phyloP scores from a whole-genome alignment of 2,329 filamentous ascomycete species.

The Venturia effusa region DNA sequence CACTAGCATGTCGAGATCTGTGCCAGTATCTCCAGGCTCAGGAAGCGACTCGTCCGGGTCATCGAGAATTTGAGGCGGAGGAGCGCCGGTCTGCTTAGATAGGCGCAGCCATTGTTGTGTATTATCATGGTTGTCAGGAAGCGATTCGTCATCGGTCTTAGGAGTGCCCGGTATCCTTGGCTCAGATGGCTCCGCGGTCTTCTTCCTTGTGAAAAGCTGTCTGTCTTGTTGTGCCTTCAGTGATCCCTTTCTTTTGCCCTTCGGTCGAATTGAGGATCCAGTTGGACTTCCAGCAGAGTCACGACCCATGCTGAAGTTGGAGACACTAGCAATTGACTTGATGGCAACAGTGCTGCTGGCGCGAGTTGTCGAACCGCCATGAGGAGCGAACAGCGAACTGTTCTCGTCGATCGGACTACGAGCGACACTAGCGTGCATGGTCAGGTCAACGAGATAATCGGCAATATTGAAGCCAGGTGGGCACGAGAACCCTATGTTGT shows the following conservation, averaged over 20 bases:
- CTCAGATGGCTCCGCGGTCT: constrained; percentile 23
- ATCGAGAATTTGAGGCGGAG: constrained; percentile 53
- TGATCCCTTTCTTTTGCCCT: constrained; percentile 63
- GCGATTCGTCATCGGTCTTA: constrained; percentile 50
- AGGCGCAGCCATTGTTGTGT: constrained; percentile 51
- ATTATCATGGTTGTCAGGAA: constrained; percentile 39
- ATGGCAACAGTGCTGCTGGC: constrained; percentile 80
- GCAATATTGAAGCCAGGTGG: constrained; percentile 98
- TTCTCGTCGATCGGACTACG: constrained; percentile 45
- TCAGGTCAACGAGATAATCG: constrained; percentile 92
- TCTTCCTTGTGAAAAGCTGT: constrained; percentile 79
- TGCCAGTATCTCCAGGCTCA: constrained; percentile 48
- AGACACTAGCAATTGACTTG: constrained; percentile 81
- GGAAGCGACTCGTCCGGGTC: constrained; percentile 55
- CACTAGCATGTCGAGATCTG: constrained; percentile 74
- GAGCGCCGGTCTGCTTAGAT: constrained; percentile 41
- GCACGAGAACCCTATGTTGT: constrained; percentile 81
- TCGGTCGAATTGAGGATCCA: constrained; percentile 53
- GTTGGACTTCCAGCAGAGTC: constrained; percentile 44
- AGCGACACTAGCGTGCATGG: constrained; percentile 76
- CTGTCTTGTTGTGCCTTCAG: constrained; percentile 78
- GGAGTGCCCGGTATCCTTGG: constrained; percentile 7
- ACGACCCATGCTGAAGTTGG: constrained; percentile 61
- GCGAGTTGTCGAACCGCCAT: constrained; percentile 56
- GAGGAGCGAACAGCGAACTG: constrained; percentile 47